phyloP scores from a whole-genome alignment of 2,329 filamentous ascomycete species.

The Microsporum audouinii region DNA sequence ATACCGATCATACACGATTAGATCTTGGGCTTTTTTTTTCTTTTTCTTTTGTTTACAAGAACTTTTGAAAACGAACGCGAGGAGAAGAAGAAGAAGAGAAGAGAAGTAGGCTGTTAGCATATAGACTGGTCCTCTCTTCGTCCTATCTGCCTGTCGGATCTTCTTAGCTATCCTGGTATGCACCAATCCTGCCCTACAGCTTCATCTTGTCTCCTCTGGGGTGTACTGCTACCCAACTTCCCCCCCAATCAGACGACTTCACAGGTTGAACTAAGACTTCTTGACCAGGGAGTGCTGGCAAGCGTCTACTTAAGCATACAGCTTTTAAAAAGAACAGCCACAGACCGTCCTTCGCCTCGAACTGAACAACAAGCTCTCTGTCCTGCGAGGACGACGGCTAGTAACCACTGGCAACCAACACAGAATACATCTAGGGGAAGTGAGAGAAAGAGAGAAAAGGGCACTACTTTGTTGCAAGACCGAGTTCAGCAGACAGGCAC shows the following conservation, averaged over 20 bases:
- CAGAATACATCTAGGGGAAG: not conserved
- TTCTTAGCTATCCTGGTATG: not conserved
- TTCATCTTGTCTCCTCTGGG: not conserved
- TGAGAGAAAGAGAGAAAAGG: not conserved
- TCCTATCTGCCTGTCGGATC: not conserved
- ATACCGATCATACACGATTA: conserved; percentile 1
- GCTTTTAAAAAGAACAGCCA: not conserved
- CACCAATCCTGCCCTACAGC: conserved; percentile 3
- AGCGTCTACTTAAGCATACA: not conserved
- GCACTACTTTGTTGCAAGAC: not conserved
- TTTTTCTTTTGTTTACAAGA: not conserved
- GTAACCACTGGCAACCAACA: not conserved
- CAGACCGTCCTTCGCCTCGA: not conserved
- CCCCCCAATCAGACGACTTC: conserved; percentile 3
- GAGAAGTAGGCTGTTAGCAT: not conserved
- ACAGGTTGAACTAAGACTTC: not conserved
- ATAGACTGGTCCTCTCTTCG: not conserved
- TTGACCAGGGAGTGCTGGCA: not conserved
- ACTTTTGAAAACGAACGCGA: not conserved
- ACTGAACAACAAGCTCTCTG: not conserved
- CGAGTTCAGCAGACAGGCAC: not conserved
- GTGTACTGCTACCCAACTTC: conserved; percentile 13
- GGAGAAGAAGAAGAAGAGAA: not conserved
- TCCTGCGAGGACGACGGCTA: not conserved
- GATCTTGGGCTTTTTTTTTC: not conserved